Evolutionary conservation across 331 rosid genomes (phyloP).

Genomic region (Quercus phellos): DNA sequence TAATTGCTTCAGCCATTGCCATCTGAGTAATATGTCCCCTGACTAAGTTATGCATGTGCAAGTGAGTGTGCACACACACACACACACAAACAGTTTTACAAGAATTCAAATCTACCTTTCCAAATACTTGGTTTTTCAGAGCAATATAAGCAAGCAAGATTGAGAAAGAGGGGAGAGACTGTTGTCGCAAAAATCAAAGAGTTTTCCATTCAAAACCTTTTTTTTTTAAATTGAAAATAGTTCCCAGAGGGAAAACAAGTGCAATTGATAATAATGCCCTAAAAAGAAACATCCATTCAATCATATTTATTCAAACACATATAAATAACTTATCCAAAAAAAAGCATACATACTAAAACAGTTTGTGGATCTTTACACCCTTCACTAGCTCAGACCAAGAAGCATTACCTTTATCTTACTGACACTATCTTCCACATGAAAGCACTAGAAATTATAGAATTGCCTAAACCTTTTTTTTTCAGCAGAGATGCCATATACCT

Average conservation of each 20-base stretch:
- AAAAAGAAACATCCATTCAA: neutral
- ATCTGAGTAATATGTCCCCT: neutral
- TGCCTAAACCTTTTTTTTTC: neutral
- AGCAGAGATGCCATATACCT: conserved; percentile 41
- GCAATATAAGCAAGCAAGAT: neutral
- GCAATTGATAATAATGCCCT: neutral
- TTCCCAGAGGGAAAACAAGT: neutral
- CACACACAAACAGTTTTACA: neutral
- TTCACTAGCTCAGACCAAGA: neutral
- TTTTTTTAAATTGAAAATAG: too few relatives aligned
- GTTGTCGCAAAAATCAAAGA: too few relatives aligned
- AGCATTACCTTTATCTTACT: neutral
- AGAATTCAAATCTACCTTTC: neutral
- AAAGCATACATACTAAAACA: neutral
- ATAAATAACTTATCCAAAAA: too few relatives aligned
- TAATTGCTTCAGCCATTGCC: neutral
- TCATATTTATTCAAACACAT: neutral
- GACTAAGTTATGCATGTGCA: neutral
- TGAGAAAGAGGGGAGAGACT: neutral
- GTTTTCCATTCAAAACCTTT: too few relatives aligned
- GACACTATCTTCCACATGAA: neutral
- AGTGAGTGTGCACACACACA: fast-evolving
- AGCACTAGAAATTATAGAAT: neutral
- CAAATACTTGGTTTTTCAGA: neutral
- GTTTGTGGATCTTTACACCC: neutral